Evolutionary conservation across 2,329 filamentous ascomycete species (phyloP), one percentile per base, ranked within the genome.

Genomic region (Fusarium coicis): DNA sequence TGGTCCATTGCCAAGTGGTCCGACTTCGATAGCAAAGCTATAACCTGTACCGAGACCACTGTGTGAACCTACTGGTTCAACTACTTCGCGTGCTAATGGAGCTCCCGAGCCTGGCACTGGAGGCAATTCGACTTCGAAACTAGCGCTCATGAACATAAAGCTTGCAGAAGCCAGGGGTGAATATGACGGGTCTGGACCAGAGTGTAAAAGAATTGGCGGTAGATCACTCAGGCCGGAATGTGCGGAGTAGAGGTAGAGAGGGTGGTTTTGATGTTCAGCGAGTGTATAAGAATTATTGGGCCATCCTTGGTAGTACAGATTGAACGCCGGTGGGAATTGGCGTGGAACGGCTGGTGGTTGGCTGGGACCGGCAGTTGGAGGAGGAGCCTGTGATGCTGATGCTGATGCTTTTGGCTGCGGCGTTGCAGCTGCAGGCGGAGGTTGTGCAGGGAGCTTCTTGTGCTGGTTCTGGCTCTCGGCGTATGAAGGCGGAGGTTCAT

Each of bases 261-360:
- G 76, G 7, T 66, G 65, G n/a, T 56, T 52, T 53, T 76, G 59
- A 30, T 74, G 65, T 32, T 78, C 68, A 21, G 73, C 76, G 10
- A 77, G 47, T 2, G 49, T 67, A 46, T 60, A 77, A 16, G 36
- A 43, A 19, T 49, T 32, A 16, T 37, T 54, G 5, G 56, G 32
- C 47, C 56, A 70, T 36, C 54, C 62, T 52, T 50, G 32, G 5
- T 40, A 50, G 55, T 78, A 77, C 21, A 77, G 58, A 47, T 74
- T 77, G 49, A 77, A 78, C 15, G 65, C 32, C 5, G 63, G 66
- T 5, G 76, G 76, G 39, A 77, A 77, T 10, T 69, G 72, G 42
- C 67, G 65, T 26, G 68, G 66, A 26, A 66, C 53, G 23, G 43
- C 19, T 8, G 53, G 30, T 43, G 39, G 21, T 53, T 65, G 60